These are phyloP conservation scores for Gyrodon lividus DNA, from an alignment of 768 basidiomycete species.

Conservation along the genomic window DNA sequence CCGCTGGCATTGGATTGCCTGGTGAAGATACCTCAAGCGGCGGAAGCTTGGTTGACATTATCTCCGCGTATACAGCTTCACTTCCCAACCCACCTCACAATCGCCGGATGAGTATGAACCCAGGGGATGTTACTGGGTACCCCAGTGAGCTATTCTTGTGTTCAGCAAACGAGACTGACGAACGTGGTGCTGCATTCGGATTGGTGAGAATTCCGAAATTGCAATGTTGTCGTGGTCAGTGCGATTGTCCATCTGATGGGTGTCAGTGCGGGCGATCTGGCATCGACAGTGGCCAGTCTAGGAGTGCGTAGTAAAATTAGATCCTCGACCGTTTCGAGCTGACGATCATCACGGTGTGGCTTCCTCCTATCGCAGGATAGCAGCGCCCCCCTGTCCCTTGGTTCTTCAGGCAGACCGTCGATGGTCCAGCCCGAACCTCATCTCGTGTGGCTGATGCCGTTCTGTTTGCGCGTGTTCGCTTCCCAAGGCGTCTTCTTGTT, in stretches of 20 bases:
- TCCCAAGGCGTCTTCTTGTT: neutral
- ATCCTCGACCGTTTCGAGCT: neutral
- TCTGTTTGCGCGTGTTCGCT: neutral
- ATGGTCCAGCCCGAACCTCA: neutral
- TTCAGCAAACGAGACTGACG: constrained; percentile 35
- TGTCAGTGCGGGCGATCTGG: constrained; percentile 63
- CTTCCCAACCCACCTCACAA: constrained; percentile 57
- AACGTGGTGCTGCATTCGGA: constrained; percentile 44
- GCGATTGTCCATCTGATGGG: constrained; percentile 51
- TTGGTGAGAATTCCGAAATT: constrained; percentile 61
- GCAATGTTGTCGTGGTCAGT: constrained; percentile 63
- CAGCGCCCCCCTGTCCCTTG: neutral
- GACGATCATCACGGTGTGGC: neutral
- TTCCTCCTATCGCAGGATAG: neutral
- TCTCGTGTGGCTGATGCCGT: neutral
- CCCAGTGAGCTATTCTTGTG: constrained; percentile 37
- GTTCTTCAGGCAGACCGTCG: neutral
- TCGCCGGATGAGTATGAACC: constrained; percentile 44
- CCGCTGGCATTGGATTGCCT: constrained; percentile 45
- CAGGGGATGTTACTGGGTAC: constrained; percentile 50
- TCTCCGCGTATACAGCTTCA: constrained; percentile 67
- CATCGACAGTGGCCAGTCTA: constrained; percentile 26
- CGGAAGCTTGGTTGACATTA: constrained; percentile 51
- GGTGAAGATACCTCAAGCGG: constrained; percentile 10
- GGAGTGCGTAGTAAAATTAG: neutral